A percentile compares a stretch with the other conserved stretches of the same genome.
Evolutionary conservation across 1,139 yeast species (phyloP).

Genomic region (Tardiomyces depauwii): DNA sequence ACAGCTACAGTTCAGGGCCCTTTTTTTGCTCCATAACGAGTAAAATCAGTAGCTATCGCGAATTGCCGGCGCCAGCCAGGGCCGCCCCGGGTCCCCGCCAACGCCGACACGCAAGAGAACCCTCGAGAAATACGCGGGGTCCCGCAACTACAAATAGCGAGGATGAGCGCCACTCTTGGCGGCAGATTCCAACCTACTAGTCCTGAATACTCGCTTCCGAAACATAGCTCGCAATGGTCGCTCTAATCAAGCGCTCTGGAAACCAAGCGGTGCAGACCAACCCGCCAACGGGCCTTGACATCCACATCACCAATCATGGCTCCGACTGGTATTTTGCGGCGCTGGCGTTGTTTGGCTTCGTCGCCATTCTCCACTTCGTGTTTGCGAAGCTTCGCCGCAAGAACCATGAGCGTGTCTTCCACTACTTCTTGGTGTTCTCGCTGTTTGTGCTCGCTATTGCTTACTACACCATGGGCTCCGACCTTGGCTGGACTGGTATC

Average conservation of each 20-base stretch:
- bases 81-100: too few relatives aligned
- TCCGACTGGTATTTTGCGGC: conserved; percentile 67
- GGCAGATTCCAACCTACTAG: too few relatives aligned
- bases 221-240: not conserved
- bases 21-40: too few relatives aligned
- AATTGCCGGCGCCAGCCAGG: too few relatives aligned
- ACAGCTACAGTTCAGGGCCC: too few relatives aligned
- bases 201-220: too few relatives aligned
- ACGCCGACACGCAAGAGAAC: too few relatives aligned
- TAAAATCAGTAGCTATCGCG: too few relatives aligned
- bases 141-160: too few relatives aligned
- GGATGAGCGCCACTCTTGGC: too few relatives aligned
- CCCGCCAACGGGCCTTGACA: conserved; percentile 31
- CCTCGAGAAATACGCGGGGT: too few relatives aligned
- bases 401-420: conserved; percentile 33
- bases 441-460: conserved; percentile 37
- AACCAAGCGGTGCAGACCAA: conserved; percentile 44
- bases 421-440: conserved; percentile 37
- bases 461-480: conserved; percentile 55
- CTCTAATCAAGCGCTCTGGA: conserved; percentile 7
- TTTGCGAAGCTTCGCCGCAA: conserved; percentile 29
- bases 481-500: conserved; percentile 52
- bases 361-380: conserved; percentile 32
- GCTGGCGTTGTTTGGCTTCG: conserved; percentile 38
- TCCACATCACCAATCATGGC: conserved; percentile 47